Conservation (phyloP, 148 eudicot genomes). For the Rhododendron williamsianum region DNA sequence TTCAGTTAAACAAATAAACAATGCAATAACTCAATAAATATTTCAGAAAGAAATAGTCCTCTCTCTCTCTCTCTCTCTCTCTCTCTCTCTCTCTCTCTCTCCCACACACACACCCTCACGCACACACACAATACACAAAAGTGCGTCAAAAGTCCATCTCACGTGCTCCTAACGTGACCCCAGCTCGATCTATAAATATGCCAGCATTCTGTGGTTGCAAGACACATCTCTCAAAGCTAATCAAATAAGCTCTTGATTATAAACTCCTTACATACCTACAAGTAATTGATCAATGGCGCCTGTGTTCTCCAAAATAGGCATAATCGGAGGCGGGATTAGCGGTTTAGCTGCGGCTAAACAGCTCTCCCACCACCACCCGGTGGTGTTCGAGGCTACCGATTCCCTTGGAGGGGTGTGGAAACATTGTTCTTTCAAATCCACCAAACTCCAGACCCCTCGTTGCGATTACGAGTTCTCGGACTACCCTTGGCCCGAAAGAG, state of each 20-base stretch:
- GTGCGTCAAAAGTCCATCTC: neutral
- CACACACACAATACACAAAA: neutral
- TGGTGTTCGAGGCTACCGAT: conserved; percentile 75
- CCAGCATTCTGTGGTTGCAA: neutral
- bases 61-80: neutral
- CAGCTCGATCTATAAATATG: conserved; percentile 19
- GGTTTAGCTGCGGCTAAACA: conserved; percentile 92
- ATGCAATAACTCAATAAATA: neutral
- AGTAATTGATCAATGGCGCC: neutral
- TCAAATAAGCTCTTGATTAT: neutral
- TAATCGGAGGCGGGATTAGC: conserved; percentile 89
- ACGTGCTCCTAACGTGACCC: conserved; percentile 6
- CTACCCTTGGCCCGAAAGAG: conserved; percentile 79
- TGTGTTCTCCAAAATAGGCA: conserved; percentile 49
- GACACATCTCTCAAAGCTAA: neutral
- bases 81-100: conserved; percentile 3
- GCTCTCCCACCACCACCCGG: conserved; percentile 52
- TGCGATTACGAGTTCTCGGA: conserved; percentile 93
- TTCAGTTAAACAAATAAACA: neutral
- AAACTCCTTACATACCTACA: too few relatives aligned
- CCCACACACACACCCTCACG: neutral
- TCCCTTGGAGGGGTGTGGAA: conserved; percentile 90
- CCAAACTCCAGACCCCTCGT: conserved; percentile 86
- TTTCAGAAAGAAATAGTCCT: neutral
- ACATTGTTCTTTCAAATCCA: conserved; percentile 60